Evolutionary conservation across 2,329 filamentous ascomycete genomes (phyloP), one percentile per base, ranked within the genome.

Genomic region (Juglanconis sp.): DNA sequence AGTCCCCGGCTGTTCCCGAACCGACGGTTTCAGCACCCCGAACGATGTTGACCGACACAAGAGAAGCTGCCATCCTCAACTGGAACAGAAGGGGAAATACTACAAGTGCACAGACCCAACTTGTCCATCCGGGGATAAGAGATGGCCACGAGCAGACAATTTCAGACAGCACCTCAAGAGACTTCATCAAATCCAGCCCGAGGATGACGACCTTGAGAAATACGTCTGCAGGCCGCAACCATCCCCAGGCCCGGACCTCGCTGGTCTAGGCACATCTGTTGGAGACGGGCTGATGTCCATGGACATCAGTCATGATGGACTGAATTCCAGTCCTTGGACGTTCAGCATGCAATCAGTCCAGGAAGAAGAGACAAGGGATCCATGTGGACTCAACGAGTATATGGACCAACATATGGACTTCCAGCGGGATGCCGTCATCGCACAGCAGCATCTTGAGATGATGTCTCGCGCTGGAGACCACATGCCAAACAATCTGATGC

Each of bases 1-100:
- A 3, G 73, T 84, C 31, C 64, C 71, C 1, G 76, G 76, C 4
- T 96, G 92, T 71, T 65, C 69, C 32, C 80, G 86, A 17, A 76
- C 71, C 5, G 79, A 84, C 63, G 91, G 91, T 0, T 96, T 96
- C 68, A 87, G 88, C 17, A 96, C 91, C 0, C 73, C 77, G 17
- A 96, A 96, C 70, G 93, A 96, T 67, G 83, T 94, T 11, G 83
- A 88, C n/a, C 81, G 93, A 56, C 93, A 96, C 71, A 86, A 83
- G 66, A 86, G 85, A 68, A 89, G 87, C 62, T 86, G 90, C 5
- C 92, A 96, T 70, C 74, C 73, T 2, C 67, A 76, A 67, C 44
- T 76, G 73, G 61, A 77, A 1, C 79, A 79, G 8, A 76, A 74
- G 0, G 78, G 76, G 49, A 81, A 81, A 62, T 78, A 78, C 44